Evolutionary conservation across 2,329 filamentous ascomycete genomes (phyloP).

Genomic region (Nothopassalora personata): DNA sequence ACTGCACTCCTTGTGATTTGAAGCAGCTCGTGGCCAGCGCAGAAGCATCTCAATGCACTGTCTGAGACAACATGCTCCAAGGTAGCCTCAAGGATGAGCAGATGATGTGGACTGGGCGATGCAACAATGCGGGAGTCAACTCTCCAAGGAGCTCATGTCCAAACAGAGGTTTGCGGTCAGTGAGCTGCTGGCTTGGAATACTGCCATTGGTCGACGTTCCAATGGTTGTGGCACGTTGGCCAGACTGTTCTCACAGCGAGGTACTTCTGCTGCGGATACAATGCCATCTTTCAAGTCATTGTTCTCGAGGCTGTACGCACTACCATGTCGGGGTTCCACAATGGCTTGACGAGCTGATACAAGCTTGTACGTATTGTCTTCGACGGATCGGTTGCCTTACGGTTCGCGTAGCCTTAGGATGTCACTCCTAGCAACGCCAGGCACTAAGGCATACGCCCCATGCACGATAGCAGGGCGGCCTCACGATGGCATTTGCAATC

Average conservation of each 20-base stretch:
- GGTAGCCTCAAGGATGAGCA: not conserved
- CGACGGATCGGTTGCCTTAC: conserved; percentile 1
- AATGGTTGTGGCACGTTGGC: not conserved
- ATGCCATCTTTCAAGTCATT: not conserved
- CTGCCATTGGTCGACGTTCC: not conserved
- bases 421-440: not conserved
- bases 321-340: conserved; percentile 3
- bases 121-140: not conserved
- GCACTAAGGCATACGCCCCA: conserved; percentile 3
- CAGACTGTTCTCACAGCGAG: not conserved
- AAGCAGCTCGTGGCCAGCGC: not conserved
- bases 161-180: not conserved
- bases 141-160: not conserved
- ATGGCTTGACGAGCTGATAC: conserved; percentile 1
- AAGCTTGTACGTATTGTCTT: conserved; percentile 1
- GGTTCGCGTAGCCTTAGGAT: conserved; percentile 3
- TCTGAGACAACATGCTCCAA: not conserved
- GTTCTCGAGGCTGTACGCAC: not conserved
- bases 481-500: not conserved
- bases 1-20: not conserved
- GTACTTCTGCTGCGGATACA: not conserved
- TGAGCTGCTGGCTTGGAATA: not conserved
- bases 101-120: conserved; percentile 2
- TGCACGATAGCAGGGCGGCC: not conserved
- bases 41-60: not conserved